phyloP scores from a whole-genome alignment of 441 rosid species.

The Adansonia madagascariensis region DNA sequence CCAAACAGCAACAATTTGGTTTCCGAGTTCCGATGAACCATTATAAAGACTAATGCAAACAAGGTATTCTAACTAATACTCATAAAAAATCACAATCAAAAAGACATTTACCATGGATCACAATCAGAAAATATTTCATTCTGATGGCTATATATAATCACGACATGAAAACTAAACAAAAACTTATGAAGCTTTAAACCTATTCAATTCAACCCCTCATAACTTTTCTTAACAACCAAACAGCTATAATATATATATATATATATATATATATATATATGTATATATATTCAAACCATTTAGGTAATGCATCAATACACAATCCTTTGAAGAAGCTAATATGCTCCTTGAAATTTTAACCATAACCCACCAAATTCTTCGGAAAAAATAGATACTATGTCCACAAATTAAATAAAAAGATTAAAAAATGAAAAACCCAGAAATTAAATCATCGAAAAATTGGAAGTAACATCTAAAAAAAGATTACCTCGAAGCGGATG shows the following conservation, averaged over 20 bases:
- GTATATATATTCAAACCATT: not conserved
- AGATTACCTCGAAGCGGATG: constrained; percentile 83
- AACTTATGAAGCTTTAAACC: not conserved
- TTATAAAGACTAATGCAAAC: not conserved
- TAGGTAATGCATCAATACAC: not conserved
- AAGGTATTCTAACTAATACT: not conserved
- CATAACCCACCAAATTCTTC: not conserved
- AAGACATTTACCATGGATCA: not conserved
- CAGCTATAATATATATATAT: too few relatives aligned
- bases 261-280: too few relatives aligned
- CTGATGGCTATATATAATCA: not conserved
- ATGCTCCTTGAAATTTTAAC: not conserved
- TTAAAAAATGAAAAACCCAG: constrained; percentile 2
- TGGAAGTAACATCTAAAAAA: not conserved
- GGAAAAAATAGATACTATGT: not conserved
- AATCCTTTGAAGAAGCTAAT: not conserved
- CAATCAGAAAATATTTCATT: not conserved
- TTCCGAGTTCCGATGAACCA: not conserved
- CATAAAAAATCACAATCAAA: constrained; percentile 4
- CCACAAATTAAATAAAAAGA: not conserved
- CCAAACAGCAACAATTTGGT: not conserved
- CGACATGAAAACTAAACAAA: not conserved
- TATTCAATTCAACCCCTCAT: not conserved
- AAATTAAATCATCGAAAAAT: not conserved
- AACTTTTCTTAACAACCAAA: not conserved